Evolutionary conservation across 202 grass and related monocot species (phyloP).

Genomic region (Elaeis oleifera): DNA sequence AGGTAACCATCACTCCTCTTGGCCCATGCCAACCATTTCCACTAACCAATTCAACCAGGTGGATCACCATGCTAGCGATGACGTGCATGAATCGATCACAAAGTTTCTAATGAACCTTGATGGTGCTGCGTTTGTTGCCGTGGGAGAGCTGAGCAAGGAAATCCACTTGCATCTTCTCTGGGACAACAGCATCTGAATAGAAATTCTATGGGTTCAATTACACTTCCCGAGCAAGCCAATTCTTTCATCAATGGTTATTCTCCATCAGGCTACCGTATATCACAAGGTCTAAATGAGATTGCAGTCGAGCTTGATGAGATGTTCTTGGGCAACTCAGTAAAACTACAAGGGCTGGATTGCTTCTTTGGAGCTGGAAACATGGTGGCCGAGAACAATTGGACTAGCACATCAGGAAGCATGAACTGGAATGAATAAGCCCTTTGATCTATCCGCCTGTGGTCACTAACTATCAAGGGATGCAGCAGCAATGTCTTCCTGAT

Average conservation of each 20-base stretch:
- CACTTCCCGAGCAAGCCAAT: conserved; percentile 13
- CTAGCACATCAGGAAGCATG: conserved; percentile 13
- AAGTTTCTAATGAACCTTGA: not conserved
- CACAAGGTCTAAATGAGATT: conserved; percentile 14
- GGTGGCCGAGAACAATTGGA: not conserved
- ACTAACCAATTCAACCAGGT: conserved; percentile 16
- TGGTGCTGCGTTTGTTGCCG: conserved; percentile 16
- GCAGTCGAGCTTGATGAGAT: conserved; percentile 60
- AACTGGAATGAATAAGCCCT: conserved; percentile 60
- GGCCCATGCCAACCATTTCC: conserved; percentile 32
- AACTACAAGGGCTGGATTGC: conserved; percentile 59
- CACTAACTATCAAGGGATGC: conserved; percentile 51
- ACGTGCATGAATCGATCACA: not conserved
- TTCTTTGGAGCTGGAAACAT: conserved; percentile 8
- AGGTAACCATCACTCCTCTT: conserved; percentile 5
- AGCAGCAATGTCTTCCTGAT: conserved; percentile 33
- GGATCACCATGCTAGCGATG: not conserved
- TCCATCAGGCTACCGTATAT: too few species aligned
- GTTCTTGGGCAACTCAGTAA: conserved; percentile 75
- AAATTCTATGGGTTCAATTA: conserved; percentile 6
- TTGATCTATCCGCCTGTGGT: conserved; percentile 54
- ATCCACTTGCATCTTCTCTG: conserved; percentile 16
- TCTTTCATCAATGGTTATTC: conserved; percentile 15
- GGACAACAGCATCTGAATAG: conserved; percentile 24
- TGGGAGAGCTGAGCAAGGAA: conserved; percentile 29